Conservation (phyloP, 331 rosid genomes). For the Rosa hybrid region DNA sequence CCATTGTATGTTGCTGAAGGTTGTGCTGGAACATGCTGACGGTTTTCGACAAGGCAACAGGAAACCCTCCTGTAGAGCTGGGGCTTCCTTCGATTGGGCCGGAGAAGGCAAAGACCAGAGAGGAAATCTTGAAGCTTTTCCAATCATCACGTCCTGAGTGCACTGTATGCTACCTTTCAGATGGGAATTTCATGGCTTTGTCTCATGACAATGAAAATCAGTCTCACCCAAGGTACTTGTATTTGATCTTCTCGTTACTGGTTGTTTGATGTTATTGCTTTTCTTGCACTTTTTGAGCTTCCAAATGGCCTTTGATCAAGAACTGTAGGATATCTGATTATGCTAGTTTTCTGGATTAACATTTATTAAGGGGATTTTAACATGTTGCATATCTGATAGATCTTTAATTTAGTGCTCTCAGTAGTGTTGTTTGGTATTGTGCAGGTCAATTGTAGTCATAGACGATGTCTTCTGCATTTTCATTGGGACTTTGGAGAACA, state of each 20-base stretch:
- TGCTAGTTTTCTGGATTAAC: not conserved
- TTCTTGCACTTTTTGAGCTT: not conserved
- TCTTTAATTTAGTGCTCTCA: not conserved
- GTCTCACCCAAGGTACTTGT: conserved; percentile 46
- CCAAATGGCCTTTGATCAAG: not conserved
- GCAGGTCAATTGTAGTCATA: conserved; percentile 48
- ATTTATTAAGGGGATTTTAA: too few relatives aligned
- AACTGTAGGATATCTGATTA: not conserved
- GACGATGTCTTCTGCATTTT: conserved; percentile 60
- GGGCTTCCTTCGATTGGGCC: conserved; percentile 37
- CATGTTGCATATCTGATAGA: not conserved
- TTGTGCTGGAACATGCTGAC: conserved; percentile 41
- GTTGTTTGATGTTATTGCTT: not conserved
- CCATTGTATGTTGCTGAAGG: not conserved
- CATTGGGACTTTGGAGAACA: conserved; percentile 46
- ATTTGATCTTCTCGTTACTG: not conserved
- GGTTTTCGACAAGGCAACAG: conserved; percentile 47
- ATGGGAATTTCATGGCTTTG: conserved; percentile 57
- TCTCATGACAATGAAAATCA: conserved; percentile 29
- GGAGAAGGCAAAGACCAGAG: conserved; percentile 34
- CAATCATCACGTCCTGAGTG: conserved; percentile 37
- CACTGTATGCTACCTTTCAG: conserved; percentile 41
- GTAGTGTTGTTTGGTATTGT: not conserved
- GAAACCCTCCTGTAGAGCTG: conserved; percentile 56
- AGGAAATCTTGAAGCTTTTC: conserved; percentile 35